phyloP scores from a whole-genome alignment of 2,329 filamentous ascomycete species.

The Knufia fluminis region DNA sequence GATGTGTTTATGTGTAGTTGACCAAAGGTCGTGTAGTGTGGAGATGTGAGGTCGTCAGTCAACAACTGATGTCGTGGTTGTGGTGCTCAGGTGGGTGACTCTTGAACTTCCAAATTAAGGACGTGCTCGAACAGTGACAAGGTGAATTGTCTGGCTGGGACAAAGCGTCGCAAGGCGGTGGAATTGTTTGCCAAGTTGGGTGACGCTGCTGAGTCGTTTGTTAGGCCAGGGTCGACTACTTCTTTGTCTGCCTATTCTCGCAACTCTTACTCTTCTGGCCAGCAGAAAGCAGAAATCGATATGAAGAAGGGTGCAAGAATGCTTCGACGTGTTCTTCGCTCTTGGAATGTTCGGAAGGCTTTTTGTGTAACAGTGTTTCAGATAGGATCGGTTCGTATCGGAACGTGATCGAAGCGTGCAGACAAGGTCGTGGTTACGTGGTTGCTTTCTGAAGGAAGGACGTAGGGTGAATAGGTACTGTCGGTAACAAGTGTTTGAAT shows the following conservation, averaged over 20 bases:
- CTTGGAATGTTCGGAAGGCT: not conserved
- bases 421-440: too few relatives aligned
- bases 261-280: slow-evolving; percentile 6
- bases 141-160: not conserved
- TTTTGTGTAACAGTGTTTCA: not conserved
- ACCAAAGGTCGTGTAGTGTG: not conserved
- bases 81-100: not conserved
- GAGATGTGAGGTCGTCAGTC: not conserved
- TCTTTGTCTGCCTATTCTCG: slow-evolving; percentile 3
- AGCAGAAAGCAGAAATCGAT: slow-evolving; percentile 4
- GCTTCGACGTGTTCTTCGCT: not conserved
- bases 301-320: not conserved
- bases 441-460: not conserved
- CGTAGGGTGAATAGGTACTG: not conserved
- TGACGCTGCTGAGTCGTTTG: not conserved
- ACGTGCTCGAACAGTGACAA: not conserved
- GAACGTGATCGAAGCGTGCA: not conserved
- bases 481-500: not conserved
- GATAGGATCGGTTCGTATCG: not conserved
- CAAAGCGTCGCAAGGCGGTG: slow-evolving; percentile 4
- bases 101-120: not conserved
- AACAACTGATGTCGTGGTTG: not conserved
- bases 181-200: slow-evolving; percentile 4
- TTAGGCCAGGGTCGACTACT: not conserved
- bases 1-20: slow-evolving; percentile 3